These are phyloP conservation scores for Phytopythium delawarense DNA, from an alignment of 352 stramenopile genomes.

Conservation along the genomic window DNA sequence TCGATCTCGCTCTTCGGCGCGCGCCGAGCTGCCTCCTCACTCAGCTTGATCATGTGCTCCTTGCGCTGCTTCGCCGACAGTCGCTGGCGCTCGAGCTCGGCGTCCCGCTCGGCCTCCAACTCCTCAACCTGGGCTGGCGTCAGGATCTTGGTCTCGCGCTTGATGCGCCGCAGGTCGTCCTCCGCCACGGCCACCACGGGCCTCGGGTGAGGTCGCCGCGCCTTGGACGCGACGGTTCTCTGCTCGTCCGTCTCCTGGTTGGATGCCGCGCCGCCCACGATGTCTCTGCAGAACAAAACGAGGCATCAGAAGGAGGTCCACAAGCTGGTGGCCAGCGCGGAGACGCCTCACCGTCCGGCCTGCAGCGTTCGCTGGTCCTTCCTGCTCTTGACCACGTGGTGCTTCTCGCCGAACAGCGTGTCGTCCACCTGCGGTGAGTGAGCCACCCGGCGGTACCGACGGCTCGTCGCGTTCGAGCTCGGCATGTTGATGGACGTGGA, in stretches of 20 bases:
- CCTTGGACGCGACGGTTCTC: constrained; percentile 6
- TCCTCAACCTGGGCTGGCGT: constrained; percentile 45
- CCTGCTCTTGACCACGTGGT: constrained; percentile 32
- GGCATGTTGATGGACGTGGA: constrained; percentile 1
- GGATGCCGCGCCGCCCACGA: constrained; percentile 24
- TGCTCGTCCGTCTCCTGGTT: constrained; percentile 22
- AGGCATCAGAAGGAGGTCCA: neutral
- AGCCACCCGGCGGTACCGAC: constrained; percentile 58
- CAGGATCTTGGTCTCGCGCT: constrained; percentile 64
- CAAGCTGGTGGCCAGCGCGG: neutral
- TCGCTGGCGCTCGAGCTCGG: constrained; percentile 46
- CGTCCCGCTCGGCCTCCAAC: constrained; percentile 51
- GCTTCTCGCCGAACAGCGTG: constrained; percentile 64
- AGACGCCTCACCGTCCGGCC: constrained; percentile 32
- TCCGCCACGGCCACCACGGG: constrained; percentile 27
- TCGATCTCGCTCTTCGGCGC: constrained; percentile 78
- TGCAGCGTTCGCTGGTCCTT: constrained; percentile 58
- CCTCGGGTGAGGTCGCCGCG: constrained; percentile 2
- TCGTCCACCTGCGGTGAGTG: constrained; percentile 65
- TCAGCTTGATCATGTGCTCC: constrained; percentile 73
- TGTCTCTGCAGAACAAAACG: constrained; percentile 23
- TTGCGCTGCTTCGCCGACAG: constrained; percentile 70
- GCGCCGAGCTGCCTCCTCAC: constrained; percentile 50
- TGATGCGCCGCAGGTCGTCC: constrained; percentile 53
- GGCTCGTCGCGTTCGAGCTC: constrained; percentile 20